Base-by-base conservation (phyloP, 1,284 basidiomycete genomes). In the Pseudozyma sp. region DNA sequence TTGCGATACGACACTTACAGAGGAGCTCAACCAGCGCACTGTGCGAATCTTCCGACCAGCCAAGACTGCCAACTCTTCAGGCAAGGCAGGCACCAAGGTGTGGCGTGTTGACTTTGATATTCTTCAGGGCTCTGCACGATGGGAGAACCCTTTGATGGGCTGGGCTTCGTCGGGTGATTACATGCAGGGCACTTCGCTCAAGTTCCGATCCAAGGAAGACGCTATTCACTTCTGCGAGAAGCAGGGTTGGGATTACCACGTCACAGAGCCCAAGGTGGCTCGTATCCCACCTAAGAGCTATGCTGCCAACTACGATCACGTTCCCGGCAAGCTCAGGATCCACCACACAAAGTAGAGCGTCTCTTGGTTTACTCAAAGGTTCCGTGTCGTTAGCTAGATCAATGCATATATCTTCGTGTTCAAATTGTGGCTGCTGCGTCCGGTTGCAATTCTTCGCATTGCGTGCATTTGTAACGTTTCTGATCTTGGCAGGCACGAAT, bases 101-200 rank as follows among this genome's bases (percentile, higher is more conserved):
- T 99, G 96, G 96, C 89, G 94, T 75, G 91, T 99, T 82, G 96
- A 99, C 86, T 99, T 92, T 88, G 96, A 99, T 81, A 91, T 91
- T 64, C 87, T 98, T 18, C 91, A 90, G 75, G 94, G 95, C 47
- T 91, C 89, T 38, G 95, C 93, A 13, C 89, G 96, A 68, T 99
- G 96, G 96, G 95, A 97, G 89, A 98, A 98, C 85, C 94, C 94
- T n/a, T 86, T 99, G 80, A 99, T 99, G 93, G 96, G 96, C 60
- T 99, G 91, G 90, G 95, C 95, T 0, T 77, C 72, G 59, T 80
- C 78, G 72, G 96, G 94, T 68, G 96, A 99, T 87, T 98, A 97
- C 87, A 92, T 98, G 91, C 96, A 99, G 86, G 95, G 93, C 35
- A 93, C 93, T 2, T 90, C 91, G 16, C 80, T 98, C 82, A 90